Percentiles rank a stretch among this genome's conserved stretches.
phyloP scores from a whole-genome alignment of 805 yeast genomes.

The Hanseniaspora occidentalis region DNA sequence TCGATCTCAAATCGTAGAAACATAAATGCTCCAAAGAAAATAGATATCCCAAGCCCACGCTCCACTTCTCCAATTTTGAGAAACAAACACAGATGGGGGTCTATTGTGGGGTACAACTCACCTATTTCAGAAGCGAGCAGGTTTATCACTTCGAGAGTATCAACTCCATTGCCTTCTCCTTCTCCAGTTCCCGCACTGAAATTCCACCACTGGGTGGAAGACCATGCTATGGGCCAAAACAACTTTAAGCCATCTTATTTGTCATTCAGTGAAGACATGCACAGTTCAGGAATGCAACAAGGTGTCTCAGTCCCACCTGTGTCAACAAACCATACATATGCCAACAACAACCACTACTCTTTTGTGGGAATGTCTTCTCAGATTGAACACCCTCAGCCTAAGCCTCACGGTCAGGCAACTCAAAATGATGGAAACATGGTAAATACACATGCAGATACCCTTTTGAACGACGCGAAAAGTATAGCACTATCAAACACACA shows the following conservation, averaged over 20 bases:
- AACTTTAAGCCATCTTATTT: too few species aligned
- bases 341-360: neutral
- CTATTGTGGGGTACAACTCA: neutral
- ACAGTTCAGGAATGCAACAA: too few species aligned
- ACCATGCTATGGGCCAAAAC: neutral
- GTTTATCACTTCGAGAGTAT: neutral
- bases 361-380: neutral
- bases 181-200: slow-evolving; percentile 1
- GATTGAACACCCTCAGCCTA: neutral
- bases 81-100: too few species aligned
- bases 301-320: too few species aligned
- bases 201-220: slow-evolving; percentile 1
- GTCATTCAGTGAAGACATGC: too few species aligned
- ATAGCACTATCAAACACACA: neutral
- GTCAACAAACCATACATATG: too few species aligned
- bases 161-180: neutral
- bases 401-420: neutral
- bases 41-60: too few species aligned
- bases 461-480: neutral
- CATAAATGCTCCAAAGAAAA: too few species aligned
- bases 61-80: too few species aligned
- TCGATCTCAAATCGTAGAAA: too few species aligned
- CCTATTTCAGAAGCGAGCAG: neutral
- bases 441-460: neutral
- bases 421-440: neutral